Base-by-base conservation (phyloP, 2,329 filamentous ascomycete species). In the Knufia petricola region DNA sequence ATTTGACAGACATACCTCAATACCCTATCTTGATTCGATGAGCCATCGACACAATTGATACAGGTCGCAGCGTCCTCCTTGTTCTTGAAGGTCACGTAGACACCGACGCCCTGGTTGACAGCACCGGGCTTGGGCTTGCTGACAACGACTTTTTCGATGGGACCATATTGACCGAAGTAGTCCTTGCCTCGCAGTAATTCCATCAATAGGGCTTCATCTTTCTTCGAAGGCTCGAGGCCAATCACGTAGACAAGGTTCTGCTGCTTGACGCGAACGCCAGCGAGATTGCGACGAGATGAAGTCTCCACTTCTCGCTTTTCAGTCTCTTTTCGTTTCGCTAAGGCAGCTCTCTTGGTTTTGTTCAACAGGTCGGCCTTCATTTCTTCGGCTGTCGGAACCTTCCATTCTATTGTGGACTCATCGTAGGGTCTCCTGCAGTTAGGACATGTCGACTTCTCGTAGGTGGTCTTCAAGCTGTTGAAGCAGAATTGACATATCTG, bases 401-500 rank as follows among this genome's bases (percentile, higher is more conserved):
- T 95, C 78, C 88, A 98, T 68, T 95, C 81, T 64, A 98, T 96
- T 24, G 88, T 94, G 65, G 90, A 90, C 59, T 98, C 94, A 66
- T 95, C 88, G 66, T 98, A 98, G 4, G 87, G 84, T 65, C 92
- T 79, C 68, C 92, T 81, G 66, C 92, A 98, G 58, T 94, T 94
- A n/a, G 92, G 92, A 67, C 92, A 98, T 50, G 95, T 77, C 30
- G 37, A 89, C 64, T 95, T 96, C 78, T 71, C 69, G 53, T 95
- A 88, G 61, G 95, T 95, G 60, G 85, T 94, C 70, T 94, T 94
- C 66, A 98, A 94, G 66, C 96, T 98, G 70, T 98, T 95, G 74
- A 90, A 98, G 71, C 92, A 98, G 70, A 98, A 98, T 74, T 98
- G 94, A 69, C 92, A 98, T 66, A 98, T 90, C 80, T 96, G 90